Evolutionary conservation across 208 protist genomes (phyloP).

Genomic region (Leishmania turanica): DNA sequence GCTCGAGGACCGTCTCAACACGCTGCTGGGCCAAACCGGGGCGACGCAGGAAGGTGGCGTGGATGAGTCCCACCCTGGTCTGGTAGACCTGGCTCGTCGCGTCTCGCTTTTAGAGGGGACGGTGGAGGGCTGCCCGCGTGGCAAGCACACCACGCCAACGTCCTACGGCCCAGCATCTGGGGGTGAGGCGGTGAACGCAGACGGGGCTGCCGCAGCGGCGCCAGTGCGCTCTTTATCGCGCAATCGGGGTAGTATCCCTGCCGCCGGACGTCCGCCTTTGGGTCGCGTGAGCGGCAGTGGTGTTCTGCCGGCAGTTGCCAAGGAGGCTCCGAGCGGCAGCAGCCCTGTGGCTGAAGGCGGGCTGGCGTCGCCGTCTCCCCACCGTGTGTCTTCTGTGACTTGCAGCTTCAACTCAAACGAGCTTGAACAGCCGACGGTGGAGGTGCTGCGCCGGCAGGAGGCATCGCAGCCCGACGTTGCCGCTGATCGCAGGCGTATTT

Average conservation of each 20-base stretch:
- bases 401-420: conserved; percentile 5
- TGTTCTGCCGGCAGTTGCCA: conserved; percentile 10
- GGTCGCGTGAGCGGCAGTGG: conserved; percentile 19
- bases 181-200: conserved; percentile 17
- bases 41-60: conserved; percentile 4
- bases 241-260: not conserved
- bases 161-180: not conserved
- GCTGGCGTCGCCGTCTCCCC: not conserved
- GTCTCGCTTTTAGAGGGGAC: conserved; percentile 52
- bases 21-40: conserved; percentile 28
- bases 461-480: conserved; percentile 15
- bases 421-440: conserved; percentile 49
- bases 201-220: conserved; percentile 2
- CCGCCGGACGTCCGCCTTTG: conserved; percentile 20
- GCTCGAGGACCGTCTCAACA: conserved; percentile 58
- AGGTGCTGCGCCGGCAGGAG: conserved; percentile 41
- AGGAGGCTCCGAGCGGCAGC: conserved; percentile 11
- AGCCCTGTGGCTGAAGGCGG: not conserved
- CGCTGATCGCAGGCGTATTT: conserved; percentile 28
- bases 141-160: not conserved
- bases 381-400: not conserved
- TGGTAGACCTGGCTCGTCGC: conserved; percentile 52
- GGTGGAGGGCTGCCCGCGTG: conserved; percentile 37
- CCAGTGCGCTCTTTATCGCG: conserved; percentile 8
- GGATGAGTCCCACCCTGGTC: conserved; percentile 17